A percentile compares a stretch with the other conserved stretches of the same genome.
Conservation (phyloP, 805 yeast genomes). For the Maudiozyma turicensis region DNA sequence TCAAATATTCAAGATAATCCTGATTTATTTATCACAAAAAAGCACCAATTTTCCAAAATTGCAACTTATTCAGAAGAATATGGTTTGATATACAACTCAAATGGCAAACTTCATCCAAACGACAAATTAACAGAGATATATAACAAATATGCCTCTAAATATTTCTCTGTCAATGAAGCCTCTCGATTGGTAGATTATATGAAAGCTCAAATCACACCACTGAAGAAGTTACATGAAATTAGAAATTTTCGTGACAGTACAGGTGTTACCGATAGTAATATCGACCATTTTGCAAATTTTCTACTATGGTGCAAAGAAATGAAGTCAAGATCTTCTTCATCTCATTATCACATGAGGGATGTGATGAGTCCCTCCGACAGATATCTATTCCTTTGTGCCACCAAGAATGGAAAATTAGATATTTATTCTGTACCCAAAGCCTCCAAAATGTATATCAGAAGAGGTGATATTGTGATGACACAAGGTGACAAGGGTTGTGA, state of each 20-base stretch:
- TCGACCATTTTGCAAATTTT: background rate
- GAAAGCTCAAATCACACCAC: too few relatives aligned
- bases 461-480: constrained; percentile 61
- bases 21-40: too few relatives aligned
- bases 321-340: background rate
- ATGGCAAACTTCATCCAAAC: too few relatives aligned
- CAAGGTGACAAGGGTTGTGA: constrained; percentile 85
- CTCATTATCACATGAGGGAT: background rate
- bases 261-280: background rate
- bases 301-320: background rate
- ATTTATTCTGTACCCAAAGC: constrained; percentile 56
- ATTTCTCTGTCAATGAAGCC: too few relatives aligned
- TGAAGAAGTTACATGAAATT: background rate
- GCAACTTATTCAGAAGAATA: too few relatives aligned
- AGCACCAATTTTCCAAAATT: too few relatives aligned
- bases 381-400: constrained; percentile 38
- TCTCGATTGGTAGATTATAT: too few relatives aligned
- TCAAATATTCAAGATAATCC: too few relatives aligned
- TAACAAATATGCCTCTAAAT: too few relatives aligned
- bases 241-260: background rate
- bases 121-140: too few relatives aligned
- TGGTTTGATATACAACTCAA: too few relatives aligned
- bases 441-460: constrained; percentile 48
- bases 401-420: constrained; percentile 61
- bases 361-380: constrained; percentile 19